Conservation (phyloP, 2,329 filamentous ascomycete species). For the Xylaria sp. region DNA sequence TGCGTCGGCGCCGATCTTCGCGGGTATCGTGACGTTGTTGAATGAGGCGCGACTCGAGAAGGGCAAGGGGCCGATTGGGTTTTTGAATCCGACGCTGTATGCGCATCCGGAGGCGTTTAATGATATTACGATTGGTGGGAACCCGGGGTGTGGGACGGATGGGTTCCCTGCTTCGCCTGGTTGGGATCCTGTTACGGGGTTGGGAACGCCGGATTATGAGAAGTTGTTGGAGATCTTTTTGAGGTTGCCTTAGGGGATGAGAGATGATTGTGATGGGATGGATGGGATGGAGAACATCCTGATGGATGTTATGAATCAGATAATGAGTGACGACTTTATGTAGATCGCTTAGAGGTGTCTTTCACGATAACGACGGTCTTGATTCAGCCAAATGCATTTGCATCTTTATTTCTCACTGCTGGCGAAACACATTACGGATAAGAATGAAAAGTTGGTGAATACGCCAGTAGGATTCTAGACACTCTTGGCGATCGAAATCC, state of each 20-base stretch:
- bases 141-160: slow-evolving; percentile 27
- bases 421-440: too few relatives aligned
- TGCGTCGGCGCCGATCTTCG: slow-evolving; percentile 24
- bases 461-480: too few relatives aligned
- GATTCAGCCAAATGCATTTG: too few relatives aligned
- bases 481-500: too few relatives aligned
- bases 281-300: too few relatives aligned
- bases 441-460: too few relatives aligned
- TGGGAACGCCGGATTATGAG: slow-evolving; percentile 24
- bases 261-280: too few relatives aligned
- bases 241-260: slow-evolving; percentile 4
- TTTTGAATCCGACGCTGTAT: slow-evolving; percentile 29
- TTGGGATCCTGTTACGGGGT: slow-evolving; percentile 34
- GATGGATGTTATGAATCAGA: too few relatives aligned
- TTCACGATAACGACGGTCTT: too few relatives aligned
- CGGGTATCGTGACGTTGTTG: slow-evolving; percentile 22
- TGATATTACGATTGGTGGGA: slow-evolving; percentile 30
- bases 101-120: slow-evolving; percentile 28
- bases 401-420: too few relatives aligned
- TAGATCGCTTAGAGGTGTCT: too few relatives aligned
- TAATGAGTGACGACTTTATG: too few relatives aligned
- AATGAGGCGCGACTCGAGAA: slow-evolving; percentile 24
- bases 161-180: slow-evolving; percentile 28
- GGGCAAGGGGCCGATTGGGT: slow-evolving; percentile 25
- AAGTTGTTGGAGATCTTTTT: slow-evolving; percentile 20